Evolutionary conservation across 2,329 filamentous ascomycete genomes (phyloP), one percentile per base, ranked within the genome.

Genomic region (Knufia petricola): DNA sequence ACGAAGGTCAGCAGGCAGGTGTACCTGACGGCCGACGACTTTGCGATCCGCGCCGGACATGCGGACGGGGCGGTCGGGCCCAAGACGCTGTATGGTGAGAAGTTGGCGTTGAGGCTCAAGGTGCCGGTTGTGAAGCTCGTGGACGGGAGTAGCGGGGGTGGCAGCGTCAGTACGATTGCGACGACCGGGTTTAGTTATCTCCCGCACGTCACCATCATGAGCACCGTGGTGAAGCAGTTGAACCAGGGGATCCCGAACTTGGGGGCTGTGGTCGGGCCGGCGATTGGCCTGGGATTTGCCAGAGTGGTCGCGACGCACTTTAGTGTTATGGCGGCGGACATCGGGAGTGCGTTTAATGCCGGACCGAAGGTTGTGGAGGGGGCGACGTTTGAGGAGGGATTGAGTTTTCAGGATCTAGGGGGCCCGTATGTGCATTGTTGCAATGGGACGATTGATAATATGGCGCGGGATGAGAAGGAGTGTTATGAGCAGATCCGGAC

Each of bases 401-500:
- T 82, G 2, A 72, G 68, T 3, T 74, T 80, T 41, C 71, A 70
- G 10, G 77, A 81, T 53, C 66, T 82, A 0, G 79, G 79, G 2
- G 79, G 79, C 0, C 77, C 79, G 0, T 64, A 64, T 17, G 73
- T 82, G 61, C 79, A 83, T 58, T 81, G 77, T 55, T 76, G 75
- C 1, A 83, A 83, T 50, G 79, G 79, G 0, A 83, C 79, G 0
- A 81, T 82, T 42, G 79, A 83, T 52, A 83, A 82, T 46, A 65
- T 81, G 2, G 79, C 79, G 0, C 66, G 69, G 3, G 73, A 78
- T 51, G 79, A 83, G 59, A 67, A 68, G n/a, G 77, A 74, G 32
- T 80, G 77, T 52, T 82, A 81, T 51, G 72, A 76, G 55, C 79
- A 83, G 59, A 59, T 83, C 3, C 66, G 76, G 1, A 75, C 69